Conservation (phyloP, 208 protist species). For the Porcisia deanei region DNA sequence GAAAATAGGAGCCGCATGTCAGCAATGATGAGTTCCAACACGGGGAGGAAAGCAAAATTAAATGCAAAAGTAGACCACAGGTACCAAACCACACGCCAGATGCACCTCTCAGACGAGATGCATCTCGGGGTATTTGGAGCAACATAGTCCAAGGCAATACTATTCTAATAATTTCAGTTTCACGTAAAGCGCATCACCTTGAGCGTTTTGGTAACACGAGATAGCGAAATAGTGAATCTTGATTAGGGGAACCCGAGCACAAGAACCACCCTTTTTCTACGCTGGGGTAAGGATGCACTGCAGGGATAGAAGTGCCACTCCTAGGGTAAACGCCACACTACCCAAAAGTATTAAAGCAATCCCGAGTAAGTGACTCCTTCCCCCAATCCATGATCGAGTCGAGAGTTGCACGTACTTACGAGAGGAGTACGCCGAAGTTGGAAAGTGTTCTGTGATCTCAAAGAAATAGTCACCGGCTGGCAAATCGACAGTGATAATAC, state of each 20-base stretch:
- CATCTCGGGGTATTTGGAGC: background rate
- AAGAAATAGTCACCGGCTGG: slow-evolving; percentile 90
- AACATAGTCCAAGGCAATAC: background rate
- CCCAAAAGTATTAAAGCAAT: slow-evolving; percentile 93
- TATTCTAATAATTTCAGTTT: background rate
- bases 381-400: slow-evolving; percentile 94
- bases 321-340: slow-evolving; percentile 56
- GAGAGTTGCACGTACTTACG: slow-evolving; percentile 94
- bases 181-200: background rate
- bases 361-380: slow-evolving; percentile 91
- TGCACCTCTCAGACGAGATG: background rate
- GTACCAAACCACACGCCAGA: background rate
- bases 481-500: slow-evolving; percentile 87
- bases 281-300: slow-evolving; percentile 18
- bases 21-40: background rate
- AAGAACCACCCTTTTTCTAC: background rate
- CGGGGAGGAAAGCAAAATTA: background rate
- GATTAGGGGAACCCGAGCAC: background rate
- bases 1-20: background rate
- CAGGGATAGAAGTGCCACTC: slow-evolving; percentile 31
- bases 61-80: background rate
- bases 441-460: slow-evolving; percentile 89
- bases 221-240: background rate
- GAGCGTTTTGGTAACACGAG: too few species aligned
- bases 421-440: slow-evolving; percentile 84